A percentile compares a stretch with the other conserved stretches of the same genome.
These are phyloP conservation scores for Aspergillus avenaceus DNA, from an alignment of 495 filamentous ascomycete species.

Conservation along the genomic window DNA sequence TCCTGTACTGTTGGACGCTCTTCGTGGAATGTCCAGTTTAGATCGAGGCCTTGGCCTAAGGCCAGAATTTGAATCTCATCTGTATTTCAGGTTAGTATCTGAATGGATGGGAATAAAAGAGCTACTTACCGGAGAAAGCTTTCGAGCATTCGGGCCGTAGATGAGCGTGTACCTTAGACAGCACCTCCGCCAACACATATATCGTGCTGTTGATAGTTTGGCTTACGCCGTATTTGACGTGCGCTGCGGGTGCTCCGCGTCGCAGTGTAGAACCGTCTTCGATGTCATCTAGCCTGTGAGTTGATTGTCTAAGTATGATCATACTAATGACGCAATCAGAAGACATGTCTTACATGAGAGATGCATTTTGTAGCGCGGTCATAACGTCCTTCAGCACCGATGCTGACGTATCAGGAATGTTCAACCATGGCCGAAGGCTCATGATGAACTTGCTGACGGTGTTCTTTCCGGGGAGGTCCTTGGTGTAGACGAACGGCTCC, in stretches of 20 bases:
- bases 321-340: too few species aligned
- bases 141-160: background rate
- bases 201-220: constrained; percentile 87
- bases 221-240: constrained; percentile 76
- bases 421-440: background rate
- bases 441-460: background rate
- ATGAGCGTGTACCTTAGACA: background rate
- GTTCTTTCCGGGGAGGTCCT: background rate
- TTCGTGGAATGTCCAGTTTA: constrained; percentile 26
- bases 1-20: constrained; percentile 13
- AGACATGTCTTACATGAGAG: background rate
- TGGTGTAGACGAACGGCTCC: background rate
- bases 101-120: too few species aligned
- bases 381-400: background rate
- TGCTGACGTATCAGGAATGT: background rate
- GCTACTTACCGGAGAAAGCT: background rate
- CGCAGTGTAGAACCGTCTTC: constrained; percentile 65
- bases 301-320: too few species aligned
- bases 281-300: constrained; percentile 37
- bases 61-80: constrained; percentile 13
- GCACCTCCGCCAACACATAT: constrained; percentile 46
- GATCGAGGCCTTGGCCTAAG: constrained; percentile 29
- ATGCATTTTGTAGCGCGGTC: background rate
- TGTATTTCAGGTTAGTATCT: background rate
- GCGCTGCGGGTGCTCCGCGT: constrained; percentile 74